Conservation (phyloP, 345 rosid species). For the Carallia pectinifolia region DNA sequence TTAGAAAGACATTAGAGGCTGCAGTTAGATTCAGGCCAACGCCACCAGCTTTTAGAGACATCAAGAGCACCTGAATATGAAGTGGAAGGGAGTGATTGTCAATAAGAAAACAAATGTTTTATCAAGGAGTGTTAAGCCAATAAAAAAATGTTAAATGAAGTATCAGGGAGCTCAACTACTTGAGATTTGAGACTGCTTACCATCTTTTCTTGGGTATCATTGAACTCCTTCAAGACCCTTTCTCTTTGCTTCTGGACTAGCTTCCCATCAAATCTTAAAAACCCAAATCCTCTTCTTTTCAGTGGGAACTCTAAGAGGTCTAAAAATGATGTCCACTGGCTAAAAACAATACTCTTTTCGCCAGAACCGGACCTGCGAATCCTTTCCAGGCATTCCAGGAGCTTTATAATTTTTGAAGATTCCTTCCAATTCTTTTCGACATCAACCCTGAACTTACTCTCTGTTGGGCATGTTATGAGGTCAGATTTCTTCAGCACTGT, state of each 20-base stretch:
- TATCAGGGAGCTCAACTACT: neutral
- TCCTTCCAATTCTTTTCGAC: slow-evolving; percentile 62
- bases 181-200: slow-evolving; percentile 26
- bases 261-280: slow-evolving; percentile 57
- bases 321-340: slow-evolving; percentile 73
- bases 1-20: slow-evolving; percentile 61
- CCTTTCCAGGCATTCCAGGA: slow-evolving; percentile 50
- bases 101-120: too few species aligned
- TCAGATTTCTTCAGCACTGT: slow-evolving; percentile 41
- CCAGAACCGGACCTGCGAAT: slow-evolving; percentile 36
- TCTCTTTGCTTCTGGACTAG: slow-evolving; percentile 59
- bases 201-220: slow-evolving; percentile 50
- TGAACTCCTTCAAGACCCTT: slow-evolving; percentile 57
- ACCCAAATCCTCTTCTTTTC: slow-evolving; percentile 40
- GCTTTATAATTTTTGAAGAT: slow-evolving; percentile 57
- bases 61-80: slow-evolving; percentile 44
- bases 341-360: slow-evolving; percentile 62
- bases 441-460: slow-evolving; percentile 52
- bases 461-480: slow-evolving; percentile 56
- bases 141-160: neutral
- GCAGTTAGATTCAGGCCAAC: slow-evolving; percentile 67
- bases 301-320: slow-evolving; percentile 62
- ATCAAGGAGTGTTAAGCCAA: neutral
- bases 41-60: slow-evolving; percentile 71
- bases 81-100: neutral